Conservation (phyloP, 129 eudicot species). For the Rutidosis leptorrhynchoides region DNA sequence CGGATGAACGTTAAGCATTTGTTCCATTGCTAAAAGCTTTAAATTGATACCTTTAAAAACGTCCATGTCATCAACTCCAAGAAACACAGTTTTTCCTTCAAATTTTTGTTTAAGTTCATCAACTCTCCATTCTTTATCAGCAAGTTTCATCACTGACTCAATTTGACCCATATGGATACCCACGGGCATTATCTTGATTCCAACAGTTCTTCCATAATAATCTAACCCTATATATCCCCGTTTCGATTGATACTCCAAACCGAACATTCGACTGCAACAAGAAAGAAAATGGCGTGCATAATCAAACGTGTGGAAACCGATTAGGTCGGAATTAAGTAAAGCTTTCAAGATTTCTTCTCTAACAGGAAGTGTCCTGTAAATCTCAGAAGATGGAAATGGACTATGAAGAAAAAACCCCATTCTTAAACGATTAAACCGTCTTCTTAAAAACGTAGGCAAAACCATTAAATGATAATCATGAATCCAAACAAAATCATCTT, state of each 20-base stretch:
- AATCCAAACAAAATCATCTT: constrained; percentile 76
- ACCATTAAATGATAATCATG: constrained; percentile 84
- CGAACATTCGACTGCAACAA: constrained; percentile 81
- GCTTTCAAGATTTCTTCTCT: constrained; percentile 75
- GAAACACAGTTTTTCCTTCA: constrained; percentile 66
- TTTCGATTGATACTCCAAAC: constrained; percentile 73
- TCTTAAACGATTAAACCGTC: constrained; percentile 68
- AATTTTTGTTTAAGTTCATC: constrained; percentile 56
- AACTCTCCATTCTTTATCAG: constrained; percentile 54
- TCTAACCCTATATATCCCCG: constrained; percentile 75
- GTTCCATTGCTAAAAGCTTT: constrained; percentile 74
- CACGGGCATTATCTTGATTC: constrained; percentile 78
- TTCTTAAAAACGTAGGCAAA: constrained; percentile 63
- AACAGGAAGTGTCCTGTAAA: constrained; percentile 78
- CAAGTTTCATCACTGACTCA: constrained; percentile 57
- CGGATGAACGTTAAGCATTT: constrained; percentile 62
- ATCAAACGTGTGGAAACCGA: constrained; percentile 80
- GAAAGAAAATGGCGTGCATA: constrained; percentile 79
- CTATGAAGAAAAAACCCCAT: constrained; percentile 83
- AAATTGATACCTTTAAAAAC: constrained; percentile 68
- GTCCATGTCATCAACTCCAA: constrained; percentile 73
- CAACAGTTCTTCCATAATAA: constrained; percentile 71
- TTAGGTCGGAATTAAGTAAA: constrained; percentile 60
- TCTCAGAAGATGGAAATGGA: constrained; percentile 80
- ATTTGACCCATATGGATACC: constrained; percentile 80